phyloP scores from a whole-genome alignment of 768 basidiomycete genomes.

The Leccinum olivaceopallidum region DNA sequence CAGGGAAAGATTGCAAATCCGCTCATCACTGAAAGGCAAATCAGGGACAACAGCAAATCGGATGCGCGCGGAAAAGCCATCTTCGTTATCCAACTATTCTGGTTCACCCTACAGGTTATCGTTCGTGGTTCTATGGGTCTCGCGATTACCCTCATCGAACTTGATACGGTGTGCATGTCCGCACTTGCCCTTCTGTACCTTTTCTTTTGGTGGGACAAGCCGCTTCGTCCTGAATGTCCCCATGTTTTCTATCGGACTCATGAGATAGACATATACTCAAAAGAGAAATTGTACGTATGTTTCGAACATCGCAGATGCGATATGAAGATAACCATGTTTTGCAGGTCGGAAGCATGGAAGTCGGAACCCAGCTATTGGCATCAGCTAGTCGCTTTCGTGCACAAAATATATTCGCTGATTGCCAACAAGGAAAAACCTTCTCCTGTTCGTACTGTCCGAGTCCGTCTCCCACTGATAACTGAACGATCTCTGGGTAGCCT shows the following conservation, averaged over 20 bases:
- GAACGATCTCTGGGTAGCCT: not conserved
- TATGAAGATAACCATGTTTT: not conserved
- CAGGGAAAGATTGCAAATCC: not conserved
- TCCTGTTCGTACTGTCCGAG: not conserved
- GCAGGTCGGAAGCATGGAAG: not conserved
- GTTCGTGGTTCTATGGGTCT: not conserved
- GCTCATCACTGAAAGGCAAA: not conserved
- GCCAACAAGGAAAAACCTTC: not conserved
- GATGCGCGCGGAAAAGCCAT: not conserved
- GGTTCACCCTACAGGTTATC: not conserved
- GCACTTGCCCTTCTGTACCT: not conserved
- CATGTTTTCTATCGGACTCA: not conserved
- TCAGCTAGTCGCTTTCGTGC: not conserved
- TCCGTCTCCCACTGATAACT: not conserved
- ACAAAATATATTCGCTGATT: not conserved
- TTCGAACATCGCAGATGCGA: not conserved
- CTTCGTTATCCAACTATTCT: not conserved
- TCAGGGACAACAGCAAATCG: not conserved
- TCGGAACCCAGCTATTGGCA: not conserved
- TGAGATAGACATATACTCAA: not conserved
- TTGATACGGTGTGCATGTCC: slow-evolving; percentile 1
- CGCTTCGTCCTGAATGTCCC: not conserved
- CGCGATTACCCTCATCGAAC: not conserved
- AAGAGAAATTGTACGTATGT: not conserved
- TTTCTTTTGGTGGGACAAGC: not conserved